phyloP scores from a whole-genome alignment of 495 filamentous ascomycete genomes.

The Darksidea phi region DNA sequence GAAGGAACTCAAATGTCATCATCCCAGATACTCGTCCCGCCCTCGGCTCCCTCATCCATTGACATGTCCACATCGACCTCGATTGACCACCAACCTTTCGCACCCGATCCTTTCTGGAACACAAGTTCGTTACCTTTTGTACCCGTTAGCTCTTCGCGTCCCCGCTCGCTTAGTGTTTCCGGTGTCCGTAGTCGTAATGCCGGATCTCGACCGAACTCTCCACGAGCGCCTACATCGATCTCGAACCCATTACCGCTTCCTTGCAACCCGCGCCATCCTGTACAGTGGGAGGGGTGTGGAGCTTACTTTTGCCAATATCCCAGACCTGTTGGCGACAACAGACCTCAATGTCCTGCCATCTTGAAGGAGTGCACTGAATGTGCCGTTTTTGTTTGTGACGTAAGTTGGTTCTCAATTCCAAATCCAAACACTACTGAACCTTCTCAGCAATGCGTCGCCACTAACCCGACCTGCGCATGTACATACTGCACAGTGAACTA shows the following conservation, averaged over 20 bases:
- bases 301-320: constrained; percentile 57
- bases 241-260: constrained; percentile 43
- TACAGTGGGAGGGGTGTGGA: constrained; percentile 58
- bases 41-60: constrained; percentile 12
- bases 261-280: constrained; percentile 43
- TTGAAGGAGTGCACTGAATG: constrained; percentile 57
- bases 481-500: constrained; percentile 55
- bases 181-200: constrained; percentile 28
- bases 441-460: constrained; percentile 42
- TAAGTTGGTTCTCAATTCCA: constrained; percentile 31
- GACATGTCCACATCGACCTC: constrained; percentile 33
- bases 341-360: constrained; percentile 51
- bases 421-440: neutral
- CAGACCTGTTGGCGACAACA: constrained; percentile 52
- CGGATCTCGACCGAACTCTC: constrained; percentile 17
- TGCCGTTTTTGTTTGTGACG: constrained; percentile 57
- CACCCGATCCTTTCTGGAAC: constrained; percentile 13
- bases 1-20: constrained; percentile 22
- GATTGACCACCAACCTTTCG: constrained; percentile 16
- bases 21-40: constrained; percentile 33
- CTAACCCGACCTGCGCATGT: constrained; percentile 54
- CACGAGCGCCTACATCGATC: constrained; percentile 13
- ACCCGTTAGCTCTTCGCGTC: constrained; percentile 28
- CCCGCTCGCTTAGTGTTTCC: constrained; percentile 36
- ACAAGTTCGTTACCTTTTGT: constrained; percentile 19